Evolutionary conservation across 2,329 filamentous ascomycete species (phyloP).

Genomic region (Microcyclospora tardicrescens): DNA sequence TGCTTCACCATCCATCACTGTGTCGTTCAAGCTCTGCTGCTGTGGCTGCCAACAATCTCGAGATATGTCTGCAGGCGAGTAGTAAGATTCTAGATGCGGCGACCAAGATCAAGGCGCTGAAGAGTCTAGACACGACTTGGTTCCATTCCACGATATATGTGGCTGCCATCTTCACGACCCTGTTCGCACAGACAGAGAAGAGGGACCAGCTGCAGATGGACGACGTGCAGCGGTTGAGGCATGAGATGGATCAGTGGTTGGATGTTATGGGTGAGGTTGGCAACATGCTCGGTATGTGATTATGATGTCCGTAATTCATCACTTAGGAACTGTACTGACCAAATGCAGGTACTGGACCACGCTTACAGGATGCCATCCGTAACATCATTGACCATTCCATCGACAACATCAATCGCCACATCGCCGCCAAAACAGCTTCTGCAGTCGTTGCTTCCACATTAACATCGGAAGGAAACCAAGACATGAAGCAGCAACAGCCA

Average conservation of each 20-base stretch:
- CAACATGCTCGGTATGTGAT: slow-evolving; percentile 48
- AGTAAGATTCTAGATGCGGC: slow-evolving; percentile 51
- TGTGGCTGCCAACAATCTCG: slow-evolving; percentile 42
- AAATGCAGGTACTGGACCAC: slow-evolving; percentile 27
- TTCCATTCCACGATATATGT: slow-evolving; percentile 60
- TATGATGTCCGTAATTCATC: neutral
- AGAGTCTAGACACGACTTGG: slow-evolving; percentile 66
- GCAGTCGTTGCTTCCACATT: slow-evolving; percentile 29
- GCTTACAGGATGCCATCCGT: slow-evolving; percentile 36
- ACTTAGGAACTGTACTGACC: neutral
- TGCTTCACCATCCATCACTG: slow-evolving; percentile 41
- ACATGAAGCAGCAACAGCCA: slow-evolving; percentile 2
- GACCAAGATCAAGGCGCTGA: slow-evolving; percentile 47
- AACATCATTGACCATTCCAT: slow-evolving; percentile 38
- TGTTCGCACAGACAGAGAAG: slow-evolving; percentile 58
- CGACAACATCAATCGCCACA: slow-evolving; percentile 32
- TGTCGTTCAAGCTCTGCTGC: slow-evolving; percentile 42
- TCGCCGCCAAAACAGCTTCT: slow-evolving; percentile 28
- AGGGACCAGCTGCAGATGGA: slow-evolving; percentile 45
- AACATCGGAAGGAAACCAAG: no score
- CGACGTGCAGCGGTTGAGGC: slow-evolving; percentile 47
- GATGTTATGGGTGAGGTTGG: slow-evolving; percentile 55
- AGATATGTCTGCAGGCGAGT: slow-evolving; percentile 52
- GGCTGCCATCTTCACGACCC: slow-evolving; percentile 57
- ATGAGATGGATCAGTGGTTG: slow-evolving; percentile 59